phyloP scores from a whole-genome alignment of 257 asterid species.

The Ajuga chamaepitys region DNA sequence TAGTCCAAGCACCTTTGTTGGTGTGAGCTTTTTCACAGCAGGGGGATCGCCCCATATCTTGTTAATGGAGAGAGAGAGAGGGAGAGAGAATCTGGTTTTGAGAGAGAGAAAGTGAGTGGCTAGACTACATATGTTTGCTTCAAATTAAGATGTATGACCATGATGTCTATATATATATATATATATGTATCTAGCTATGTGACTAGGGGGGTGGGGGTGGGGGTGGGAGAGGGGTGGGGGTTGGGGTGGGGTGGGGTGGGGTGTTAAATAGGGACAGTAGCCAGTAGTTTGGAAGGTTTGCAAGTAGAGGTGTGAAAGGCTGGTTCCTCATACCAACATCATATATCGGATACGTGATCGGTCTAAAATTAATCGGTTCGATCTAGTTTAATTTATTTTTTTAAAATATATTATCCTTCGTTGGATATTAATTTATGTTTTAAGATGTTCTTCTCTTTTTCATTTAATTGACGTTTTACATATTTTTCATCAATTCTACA shows the following conservation, averaged over 20 bases:
- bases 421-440: too few relatives aligned
- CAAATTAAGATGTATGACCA: neutral
- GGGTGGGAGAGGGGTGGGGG: neutral
- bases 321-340: too few relatives aligned
- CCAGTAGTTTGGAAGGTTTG: constrained; percentile 21
- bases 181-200: neutral
- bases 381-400: too few relatives aligned
- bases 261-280: constrained; percentile 20
- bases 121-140: neutral
- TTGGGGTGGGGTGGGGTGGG: neutral
- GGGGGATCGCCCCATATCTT: constrained; percentile 86
- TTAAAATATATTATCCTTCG: too few relatives aligned
- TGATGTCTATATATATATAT: neutral
- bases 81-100: neutral
- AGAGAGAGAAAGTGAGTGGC: neutral
- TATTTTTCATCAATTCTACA: too few relatives aligned
- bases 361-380: too few relatives aligned
- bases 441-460: too few relatives aligned
- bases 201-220: neutral
- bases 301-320: too few relatives aligned
- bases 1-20: constrained; percentile 96
- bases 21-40: constrained; percentile 97
- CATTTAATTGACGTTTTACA: too few relatives aligned
- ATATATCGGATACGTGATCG: too few relatives aligned
- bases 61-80: neutral